Conservation (phyloP, 2,329 filamentous ascomycete genomes). For the Aspergillus sp. region DNA sequence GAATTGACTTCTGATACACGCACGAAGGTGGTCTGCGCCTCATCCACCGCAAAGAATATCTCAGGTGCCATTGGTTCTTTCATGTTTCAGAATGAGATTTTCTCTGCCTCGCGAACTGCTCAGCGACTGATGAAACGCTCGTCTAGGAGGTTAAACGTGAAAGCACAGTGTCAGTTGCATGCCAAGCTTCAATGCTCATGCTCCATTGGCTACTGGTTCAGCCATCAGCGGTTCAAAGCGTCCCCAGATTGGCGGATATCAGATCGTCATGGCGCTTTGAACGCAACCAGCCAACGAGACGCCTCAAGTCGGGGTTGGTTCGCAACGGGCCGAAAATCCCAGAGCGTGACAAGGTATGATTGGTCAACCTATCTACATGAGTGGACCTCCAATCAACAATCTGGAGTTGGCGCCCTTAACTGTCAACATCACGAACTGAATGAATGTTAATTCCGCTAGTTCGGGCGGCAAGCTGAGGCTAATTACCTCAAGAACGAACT, state of each 20-base stretch:
- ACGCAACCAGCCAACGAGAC: conserved; percentile 8
- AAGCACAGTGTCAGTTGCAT: conserved; percentile 16
- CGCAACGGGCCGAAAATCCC: conserved; percentile 8
- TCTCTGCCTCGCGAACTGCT: neutral
- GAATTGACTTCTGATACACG: neutral
- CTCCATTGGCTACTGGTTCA: conserved; percentile 8
- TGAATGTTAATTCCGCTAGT: conserved; percentile 8
- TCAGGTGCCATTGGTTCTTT: conserved; percentile 7
- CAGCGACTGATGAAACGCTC: conserved; percentile 19
- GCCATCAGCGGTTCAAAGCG: conserved; percentile 14
- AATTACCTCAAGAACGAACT: neutral
- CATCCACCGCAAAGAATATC: neutral
- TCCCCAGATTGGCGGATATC: conserved; percentile 5
- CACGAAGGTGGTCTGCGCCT: neutral
- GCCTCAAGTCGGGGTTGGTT: neutral
- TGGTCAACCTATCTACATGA: neutral
- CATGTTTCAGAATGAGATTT: neutral
- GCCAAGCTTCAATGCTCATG: conserved; percentile 22
- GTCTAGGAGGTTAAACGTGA: conserved; percentile 4
- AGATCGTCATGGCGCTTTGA: neutral
- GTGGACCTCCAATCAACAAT: neutral
- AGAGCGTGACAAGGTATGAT: neutral
- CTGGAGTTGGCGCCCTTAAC: conserved; percentile 19
- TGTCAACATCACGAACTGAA: conserved; percentile 7
- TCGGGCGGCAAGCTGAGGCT: neutral